Percentiles rank a stretch among this genome's conserved stretches.
These are phyloP conservation scores for Albizia julibrissin DNA, from an alignment of 306 rosid species.

Conservation along the genomic window DNA sequence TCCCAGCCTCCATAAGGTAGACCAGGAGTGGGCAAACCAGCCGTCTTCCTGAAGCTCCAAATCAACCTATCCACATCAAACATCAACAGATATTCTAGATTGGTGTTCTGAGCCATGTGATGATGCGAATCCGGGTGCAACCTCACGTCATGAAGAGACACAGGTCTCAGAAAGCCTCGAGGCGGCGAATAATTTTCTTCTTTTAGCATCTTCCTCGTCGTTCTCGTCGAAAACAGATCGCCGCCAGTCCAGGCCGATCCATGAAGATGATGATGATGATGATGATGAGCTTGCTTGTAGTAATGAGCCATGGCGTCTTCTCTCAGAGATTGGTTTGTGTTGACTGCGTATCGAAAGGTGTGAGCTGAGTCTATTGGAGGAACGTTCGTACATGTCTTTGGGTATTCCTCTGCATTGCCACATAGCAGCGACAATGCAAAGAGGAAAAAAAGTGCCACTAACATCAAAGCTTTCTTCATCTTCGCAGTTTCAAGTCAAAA, in stretches of 20 bases:
- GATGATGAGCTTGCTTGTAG: slow-evolving; percentile 53
- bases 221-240: slow-evolving; percentile 49
- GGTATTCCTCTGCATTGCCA: slow-evolving; percentile 29
- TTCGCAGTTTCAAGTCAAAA: not conserved
- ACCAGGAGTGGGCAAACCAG: no score
- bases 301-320: slow-evolving; percentile 57
- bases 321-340: slow-evolving; percentile 65
- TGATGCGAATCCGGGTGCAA: slow-evolving; percentile 55
- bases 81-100: not conserved
- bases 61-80: no score
- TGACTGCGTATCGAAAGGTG: slow-evolving; percentile 40
- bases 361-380: slow-evolving; percentile 54
- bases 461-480: not conserved
- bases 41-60: no score
- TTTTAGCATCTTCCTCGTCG: slow-evolving; percentile 46
- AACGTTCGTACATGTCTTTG: slow-evolving; percentile 70
- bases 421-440: not conserved
- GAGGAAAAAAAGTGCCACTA: not conserved
- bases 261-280: slow-evolving; percentile 60
- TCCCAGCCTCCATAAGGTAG: slow-evolving; percentile 78
- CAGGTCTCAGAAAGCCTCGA: slow-evolving; percentile 47
- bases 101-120: slow-evolving; percentile 68
- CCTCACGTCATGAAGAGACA: slow-evolving; percentile 69
- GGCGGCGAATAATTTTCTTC: slow-evolving; percentile 33
- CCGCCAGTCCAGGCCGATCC: slow-evolving; percentile 61